Percentiles rank a stretch among this genome's conserved stretches.
These are phyloP conservation scores for Annona cherimola DNA, from an alignment of 164 flowering plant genomes.

Conservation along the genomic window DNA sequence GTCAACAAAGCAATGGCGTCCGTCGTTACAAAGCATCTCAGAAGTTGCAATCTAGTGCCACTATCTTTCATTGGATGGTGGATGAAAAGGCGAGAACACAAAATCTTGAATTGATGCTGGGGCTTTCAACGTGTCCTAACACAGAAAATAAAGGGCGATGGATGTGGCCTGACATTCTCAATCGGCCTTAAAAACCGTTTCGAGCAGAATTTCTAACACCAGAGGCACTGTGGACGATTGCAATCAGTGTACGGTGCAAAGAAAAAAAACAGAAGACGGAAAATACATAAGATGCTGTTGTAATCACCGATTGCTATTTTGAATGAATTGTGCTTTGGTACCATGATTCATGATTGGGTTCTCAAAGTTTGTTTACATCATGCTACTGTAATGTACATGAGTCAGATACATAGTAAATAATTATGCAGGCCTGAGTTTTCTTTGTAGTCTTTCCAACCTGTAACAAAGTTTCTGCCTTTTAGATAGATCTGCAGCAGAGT, in stretches of 20 bases:
- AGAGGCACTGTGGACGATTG: neutral
- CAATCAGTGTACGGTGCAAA: constrained; percentile 5
- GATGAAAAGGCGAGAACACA: neutral
- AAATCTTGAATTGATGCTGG: neutral
- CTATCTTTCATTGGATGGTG: neutral
- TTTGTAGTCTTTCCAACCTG: neutral
- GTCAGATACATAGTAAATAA: neutral
- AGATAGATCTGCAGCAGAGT: neutral
- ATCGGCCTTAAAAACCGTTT: neutral
- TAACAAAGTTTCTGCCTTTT: neutral
- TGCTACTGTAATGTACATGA: neutral
- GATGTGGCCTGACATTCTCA: neutral
- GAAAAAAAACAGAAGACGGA: neutral
- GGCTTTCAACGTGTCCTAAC: constrained; percentile 1
- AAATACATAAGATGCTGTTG: constrained; percentile 2
- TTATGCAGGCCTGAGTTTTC: neutral
- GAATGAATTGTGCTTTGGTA: constrained; percentile 1
- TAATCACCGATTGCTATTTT: neutral
- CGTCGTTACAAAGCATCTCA: constrained; percentile 84
- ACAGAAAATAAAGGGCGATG: neutral
- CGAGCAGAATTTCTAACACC: neutral
- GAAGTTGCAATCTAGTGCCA: constrained; percentile 35
- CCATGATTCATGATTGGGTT: neutral
- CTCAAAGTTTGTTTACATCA: neutral
- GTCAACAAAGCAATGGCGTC: constrained; percentile 77